These are phyloP conservation scores for Sarocladium strictum DNA, from an alignment of 2,329 filamentous ascomycete genomes.

Conservation along the genomic window DNA sequence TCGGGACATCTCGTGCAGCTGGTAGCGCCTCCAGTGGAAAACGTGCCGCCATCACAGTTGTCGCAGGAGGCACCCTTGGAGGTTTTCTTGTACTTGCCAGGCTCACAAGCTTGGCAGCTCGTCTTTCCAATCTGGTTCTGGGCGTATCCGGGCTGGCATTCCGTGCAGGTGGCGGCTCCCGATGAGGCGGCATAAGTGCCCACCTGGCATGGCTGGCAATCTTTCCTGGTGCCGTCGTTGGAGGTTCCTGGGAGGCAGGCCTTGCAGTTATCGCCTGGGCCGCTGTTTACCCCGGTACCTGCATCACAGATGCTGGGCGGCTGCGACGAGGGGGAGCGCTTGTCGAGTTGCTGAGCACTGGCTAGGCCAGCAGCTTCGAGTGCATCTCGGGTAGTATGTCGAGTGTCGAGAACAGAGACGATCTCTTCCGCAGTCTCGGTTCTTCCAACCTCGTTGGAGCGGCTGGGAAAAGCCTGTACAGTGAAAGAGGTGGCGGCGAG, in stretches of 20 bases:
- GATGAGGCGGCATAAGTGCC: neutral
- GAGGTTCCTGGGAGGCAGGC: neutral
- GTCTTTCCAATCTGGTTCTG: no score
- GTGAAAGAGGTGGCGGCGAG: constrained; percentile 1
- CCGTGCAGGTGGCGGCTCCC: no score
- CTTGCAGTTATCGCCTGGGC: neutral
- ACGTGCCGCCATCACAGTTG: neutral
- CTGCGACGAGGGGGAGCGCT: neutral
- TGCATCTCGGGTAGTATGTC: neutral
- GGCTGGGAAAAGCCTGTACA: constrained; percentile 4
- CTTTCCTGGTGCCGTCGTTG: neutral
- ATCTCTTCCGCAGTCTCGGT: neutral
- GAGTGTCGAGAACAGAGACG: neutral
- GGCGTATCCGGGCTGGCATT: no score
- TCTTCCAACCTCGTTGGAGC: neutral
- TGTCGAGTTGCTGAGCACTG: neutral
- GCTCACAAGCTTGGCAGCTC: neutral
- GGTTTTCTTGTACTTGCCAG: neutral
- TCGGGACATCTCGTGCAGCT: no score
- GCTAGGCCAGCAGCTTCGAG: neutral
- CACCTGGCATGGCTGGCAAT: neutral
- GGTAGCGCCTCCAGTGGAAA: neutral
- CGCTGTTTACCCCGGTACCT: no score
- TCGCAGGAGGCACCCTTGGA: neutral
- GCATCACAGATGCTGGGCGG: neutral